Base-by-base conservation (phyloP, 148 eudicot genomes). In the Bassia scoparia region DNA sequence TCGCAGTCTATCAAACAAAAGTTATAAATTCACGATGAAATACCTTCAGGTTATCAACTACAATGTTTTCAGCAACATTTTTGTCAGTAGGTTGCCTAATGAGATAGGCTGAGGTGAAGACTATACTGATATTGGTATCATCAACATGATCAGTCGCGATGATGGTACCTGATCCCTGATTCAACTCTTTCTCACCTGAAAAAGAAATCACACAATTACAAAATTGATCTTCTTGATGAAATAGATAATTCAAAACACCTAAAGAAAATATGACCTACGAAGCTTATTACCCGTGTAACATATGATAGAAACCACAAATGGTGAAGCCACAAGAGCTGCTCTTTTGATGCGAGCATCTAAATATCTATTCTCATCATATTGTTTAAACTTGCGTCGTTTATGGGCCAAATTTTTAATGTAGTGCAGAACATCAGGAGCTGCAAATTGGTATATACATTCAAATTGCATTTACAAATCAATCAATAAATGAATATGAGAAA, bases 141-240 rank as follows among this genome's bases (percentile, higher is more conserved):
- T 37, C 41, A 37, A 37, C 41, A 37, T 37, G 41, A 30, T 61
- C 68, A 48, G 29, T 24, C 13, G 38, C 76, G 33, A 73, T 73
- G 60, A 73, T 73, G 5, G 44, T 50, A 33, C 76, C 76, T 23
- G 60, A 73, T 5, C 69, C 61, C 30, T 64, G 69, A 23, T 30
- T 31, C 33, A 73, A 23, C 68, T 73, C 76, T 21, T 48, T 41
- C n/a, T 73, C 76, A 33, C 76, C 76, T 73, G 26, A 13, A 61
- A 21, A 46, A 29, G 30, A 9, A 7, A 4, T 5, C 41, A 37
- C 41, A 37, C 41, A 3, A 37, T 37, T 37, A 37, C 41, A 37
- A 37, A 37, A 3, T 7, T 37, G 27, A 61, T 16, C 33, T 16
- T 29, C 10, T 30, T 4, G 33, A 72, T 5, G 18, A 44, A 29